Conservation (phyloP, 129 eudicot genomes). For the Saussurea involucrata region DNA sequence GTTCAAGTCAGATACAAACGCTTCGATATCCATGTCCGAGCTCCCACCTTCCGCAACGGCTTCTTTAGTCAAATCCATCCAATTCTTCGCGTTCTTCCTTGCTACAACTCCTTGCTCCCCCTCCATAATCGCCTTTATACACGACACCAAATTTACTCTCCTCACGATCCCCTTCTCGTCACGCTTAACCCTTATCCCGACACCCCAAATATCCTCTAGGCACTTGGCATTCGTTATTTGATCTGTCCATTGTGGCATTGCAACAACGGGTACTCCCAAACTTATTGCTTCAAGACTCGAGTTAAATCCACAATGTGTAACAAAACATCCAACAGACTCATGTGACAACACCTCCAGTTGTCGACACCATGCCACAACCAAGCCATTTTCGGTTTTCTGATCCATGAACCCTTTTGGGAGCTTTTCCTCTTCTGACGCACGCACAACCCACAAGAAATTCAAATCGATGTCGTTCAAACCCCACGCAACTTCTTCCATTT, state of each 20-base stretch:
- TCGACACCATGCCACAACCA: constrained; percentile 27
- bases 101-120: constrained; percentile 20
- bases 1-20: constrained; percentile 16
- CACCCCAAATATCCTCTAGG: constrained; percentile 26
- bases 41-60: constrained; percentile 25
- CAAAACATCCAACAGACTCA: constrained; percentile 28
- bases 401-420: constrained; percentile 20
- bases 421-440: constrained; percentile 25
- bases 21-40: constrained; percentile 26
- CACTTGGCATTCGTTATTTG: constrained; percentile 33
- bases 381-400: neutral
- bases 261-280: constrained; percentile 31
- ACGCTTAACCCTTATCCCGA: constrained; percentile 18
- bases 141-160: constrained; percentile 7
- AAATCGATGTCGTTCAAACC: constrained; percentile 27
- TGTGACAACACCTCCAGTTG: constrained; percentile 33
- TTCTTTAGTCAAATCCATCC: constrained; percentile 28
- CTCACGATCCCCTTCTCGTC: constrained; percentile 22
- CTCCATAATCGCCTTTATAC: constrained; percentile 20
- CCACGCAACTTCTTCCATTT: constrained; percentile 51
- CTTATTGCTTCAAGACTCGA: constrained; percentile 33
- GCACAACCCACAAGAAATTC: constrained; percentile 54
- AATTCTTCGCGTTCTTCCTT: constrained; percentile 6
- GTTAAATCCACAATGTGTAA: constrained; percentile 39
- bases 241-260: constrained; percentile 38